Evolutionary conservation across 257 asterid genomes (phyloP), one percentile per base, ranked within the genome.

Genomic region (Primulina eburnea): DNA sequence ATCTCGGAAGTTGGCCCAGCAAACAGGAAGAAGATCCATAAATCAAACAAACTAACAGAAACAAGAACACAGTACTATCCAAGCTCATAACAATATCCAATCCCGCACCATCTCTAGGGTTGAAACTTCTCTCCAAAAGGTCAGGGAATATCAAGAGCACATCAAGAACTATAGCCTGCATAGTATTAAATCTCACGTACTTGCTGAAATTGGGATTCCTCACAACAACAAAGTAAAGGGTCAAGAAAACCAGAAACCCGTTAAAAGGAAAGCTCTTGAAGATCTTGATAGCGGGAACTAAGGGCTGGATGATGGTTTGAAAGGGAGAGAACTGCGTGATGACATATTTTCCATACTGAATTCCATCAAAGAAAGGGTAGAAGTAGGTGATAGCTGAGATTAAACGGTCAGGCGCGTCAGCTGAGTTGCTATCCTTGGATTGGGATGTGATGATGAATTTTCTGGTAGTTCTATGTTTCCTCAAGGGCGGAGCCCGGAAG

Each of bases 161-260:
- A 43, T 93, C 97, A 28, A 93, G 99, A 57, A 90, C 99, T 35
- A 93, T 89, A 18, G 99, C 97, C 86, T 93, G 98, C 98, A 93
- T 93, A 21, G 97, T 90, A 32, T 93, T 93, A 82, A 93, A 93
- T 79, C 99, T 74, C 71, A 93, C 98, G 53, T 89, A 94, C 82
- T 90, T 88, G 40, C 97, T 94, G 82, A 94, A 94, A 67, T 89
- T 94, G n/a, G 71, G 73, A 59, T 94, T 94, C 81, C 97, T 84
- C 9, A 91, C 99, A 26, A 94, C 99, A 4, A 86, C 86, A 69
- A 94, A 94, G 75, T 91, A 94, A 2, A 94, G 94, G 24, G 90
- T 90, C 71, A 93, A 71, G 73, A 93, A 93, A 6, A 92, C 84
- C 69, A 93, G 60, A 9, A 93, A 80, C 57, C 97, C 97, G 32